Percentiles rank a stretch among this genome's conserved stretches.
Evolutionary conservation across 73 alveolate species (phyloP).

Genomic region (Paramecium octaurelia): DNA sequence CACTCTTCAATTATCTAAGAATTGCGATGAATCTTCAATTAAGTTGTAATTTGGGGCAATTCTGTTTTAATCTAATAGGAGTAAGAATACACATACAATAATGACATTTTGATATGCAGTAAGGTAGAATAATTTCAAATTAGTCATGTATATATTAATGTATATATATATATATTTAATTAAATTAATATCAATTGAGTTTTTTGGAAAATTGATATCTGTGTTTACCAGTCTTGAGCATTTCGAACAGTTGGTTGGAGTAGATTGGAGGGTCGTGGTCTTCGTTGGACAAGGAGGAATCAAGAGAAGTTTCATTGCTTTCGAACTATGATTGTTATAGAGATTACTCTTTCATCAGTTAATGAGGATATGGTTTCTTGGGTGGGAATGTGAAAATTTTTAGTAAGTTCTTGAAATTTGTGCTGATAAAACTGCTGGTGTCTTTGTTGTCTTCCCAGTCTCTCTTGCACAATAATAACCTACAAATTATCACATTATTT

Average conservation of each 20-base stretch:
- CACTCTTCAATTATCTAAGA: neutral
- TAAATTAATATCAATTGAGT: neutral
- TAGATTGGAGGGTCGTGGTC: neutral
- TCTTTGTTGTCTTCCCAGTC: neutral
- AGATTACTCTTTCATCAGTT: neutral
- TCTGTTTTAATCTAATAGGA: neutral
- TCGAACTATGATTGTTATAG: neutral
- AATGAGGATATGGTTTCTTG: constrained; percentile 25
- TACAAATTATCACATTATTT: neutral
- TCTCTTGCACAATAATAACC: neutral
- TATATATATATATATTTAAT: no score
- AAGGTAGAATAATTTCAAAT: neutral
- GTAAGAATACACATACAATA: neutral
- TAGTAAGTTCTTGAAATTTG: neutral
- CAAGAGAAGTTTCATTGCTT: constrained; percentile 1
- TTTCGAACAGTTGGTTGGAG: neutral
- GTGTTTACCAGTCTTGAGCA: neutral
- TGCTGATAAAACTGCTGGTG: neutral
- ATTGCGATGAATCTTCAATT: neutral
- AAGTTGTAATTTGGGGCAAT: neutral
- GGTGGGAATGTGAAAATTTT: neutral
- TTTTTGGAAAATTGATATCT: neutral
- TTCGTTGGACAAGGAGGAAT: constrained; percentile 8
- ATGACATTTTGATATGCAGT: neutral
- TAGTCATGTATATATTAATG: neutral